Evolutionary conservation across 1,284 basidiomycete species (phyloP).

Genomic region (Megacollybia platyphylla): DNA sequence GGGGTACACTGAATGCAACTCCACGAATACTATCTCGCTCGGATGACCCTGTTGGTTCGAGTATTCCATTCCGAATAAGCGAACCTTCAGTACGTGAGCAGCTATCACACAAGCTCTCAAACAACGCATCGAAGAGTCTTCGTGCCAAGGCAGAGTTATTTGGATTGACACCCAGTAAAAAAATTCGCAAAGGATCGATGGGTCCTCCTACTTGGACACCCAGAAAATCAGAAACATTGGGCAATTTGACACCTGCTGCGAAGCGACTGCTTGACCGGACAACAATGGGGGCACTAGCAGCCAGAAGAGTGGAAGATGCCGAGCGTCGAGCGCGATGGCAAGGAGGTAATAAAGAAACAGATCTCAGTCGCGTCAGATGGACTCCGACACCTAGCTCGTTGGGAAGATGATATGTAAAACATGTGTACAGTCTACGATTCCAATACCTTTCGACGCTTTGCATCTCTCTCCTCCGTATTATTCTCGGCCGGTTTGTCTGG

Average conservation of each 20-base stretch:
- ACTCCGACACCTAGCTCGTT: constrained; percentile 57
- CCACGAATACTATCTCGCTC: constrained; percentile 68
- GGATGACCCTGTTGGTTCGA: constrained; percentile 31
- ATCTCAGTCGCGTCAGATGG: constrained; percentile 59
- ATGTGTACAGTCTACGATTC: constrained; percentile 12
- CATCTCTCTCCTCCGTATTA: constrained; percentile 9
- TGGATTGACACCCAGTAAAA: constrained; percentile 19
- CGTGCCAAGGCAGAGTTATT: constrained; percentile 56
- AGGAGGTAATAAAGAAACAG: constrained; percentile 35
- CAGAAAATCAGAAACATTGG: constrained; percentile 47
- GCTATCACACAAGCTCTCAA: constrained; percentile 68
- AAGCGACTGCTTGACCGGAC: constrained; percentile 62
- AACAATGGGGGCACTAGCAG: constrained; percentile 44
- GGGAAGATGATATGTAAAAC: constrained; percentile 10
- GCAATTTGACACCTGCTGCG: constrained; percentile 74
- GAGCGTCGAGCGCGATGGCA: constrained; percentile 51
- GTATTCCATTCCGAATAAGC: constrained; percentile 60
- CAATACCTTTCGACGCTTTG: constrained; percentile 39
- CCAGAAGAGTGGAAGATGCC: constrained; percentile 59
- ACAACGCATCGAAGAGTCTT: constrained; percentile 54
- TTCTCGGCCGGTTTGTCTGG: constrained; percentile 8
- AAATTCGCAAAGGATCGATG: constrained; percentile 40
- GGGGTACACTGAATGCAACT: constrained; percentile 81
- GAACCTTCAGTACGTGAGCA: constrained; percentile 63
- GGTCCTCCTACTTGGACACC: constrained; percentile 61